A percentile compares a stretch with the other conserved stretches of the same genome.
Conservation (phyloP, 257 asterid genomes). For the Prunella vulgaris region DNA sequence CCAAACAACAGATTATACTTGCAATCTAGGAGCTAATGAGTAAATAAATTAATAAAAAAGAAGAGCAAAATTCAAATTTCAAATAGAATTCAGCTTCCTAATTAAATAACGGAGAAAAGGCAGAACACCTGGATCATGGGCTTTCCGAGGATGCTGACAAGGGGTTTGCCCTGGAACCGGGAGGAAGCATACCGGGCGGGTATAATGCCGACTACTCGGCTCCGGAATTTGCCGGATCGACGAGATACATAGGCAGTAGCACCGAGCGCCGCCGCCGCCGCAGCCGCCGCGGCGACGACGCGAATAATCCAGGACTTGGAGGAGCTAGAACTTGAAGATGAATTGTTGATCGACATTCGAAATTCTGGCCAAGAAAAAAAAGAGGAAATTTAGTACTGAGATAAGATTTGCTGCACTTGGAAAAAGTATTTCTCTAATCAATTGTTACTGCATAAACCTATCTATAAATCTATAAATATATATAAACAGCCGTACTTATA, state of each 20-base stretch:
- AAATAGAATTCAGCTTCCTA: not conserved
- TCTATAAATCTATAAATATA: too few species aligned
- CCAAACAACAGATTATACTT: not conserved
- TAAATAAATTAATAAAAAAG: not conserved
- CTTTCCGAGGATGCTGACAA: slow-evolving; percentile 78
- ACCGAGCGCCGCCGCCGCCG: slow-evolving; percentile 60
- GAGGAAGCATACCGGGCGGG: slow-evolving; percentile 96
- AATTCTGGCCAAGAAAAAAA: not conserved
- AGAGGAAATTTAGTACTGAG: not conserved
- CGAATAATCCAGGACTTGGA: slow-evolving; percentile 50
- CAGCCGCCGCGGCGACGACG: slow-evolving; percentile 61
- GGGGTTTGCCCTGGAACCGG: slow-evolving; percentile 89
- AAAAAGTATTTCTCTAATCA: too few species aligned
- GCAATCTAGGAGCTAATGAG: not conserved
- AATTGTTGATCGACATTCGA: slow-evolving; percentile 40
- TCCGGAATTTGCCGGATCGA: slow-evolving; percentile 56
- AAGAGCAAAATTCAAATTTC: not conserved
- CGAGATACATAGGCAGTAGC: slow-evolving; percentile 50
- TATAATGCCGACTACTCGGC: slow-evolving; percentile 80
- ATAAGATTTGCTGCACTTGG: not conserved
- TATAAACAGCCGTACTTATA: too few species aligned
- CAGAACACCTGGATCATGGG: slow-evolving; percentile 87
- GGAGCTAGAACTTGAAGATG: slow-evolving; percentile 45
- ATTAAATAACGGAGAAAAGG: not conserved
- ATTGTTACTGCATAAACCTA: too few species aligned